A percentile compares a stretch with the other conserved stretches of the same genome.
Evolutionary conservation across 208 protist species (phyloP).

Genomic region (Trypanosoma avium): DNA sequence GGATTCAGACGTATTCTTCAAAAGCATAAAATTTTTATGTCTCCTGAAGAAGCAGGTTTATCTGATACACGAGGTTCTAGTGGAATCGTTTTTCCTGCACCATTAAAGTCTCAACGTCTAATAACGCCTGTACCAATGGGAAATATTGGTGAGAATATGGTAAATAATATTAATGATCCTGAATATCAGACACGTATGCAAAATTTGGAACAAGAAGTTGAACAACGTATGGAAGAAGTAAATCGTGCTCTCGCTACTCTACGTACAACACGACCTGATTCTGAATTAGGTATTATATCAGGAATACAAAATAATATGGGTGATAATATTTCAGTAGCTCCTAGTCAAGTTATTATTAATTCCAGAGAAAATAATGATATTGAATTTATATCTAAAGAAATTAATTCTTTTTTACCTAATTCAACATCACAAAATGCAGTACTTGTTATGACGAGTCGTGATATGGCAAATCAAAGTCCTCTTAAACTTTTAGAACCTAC

Average conservation of each 20-base stretch:
- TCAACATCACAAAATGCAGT: not conserved
- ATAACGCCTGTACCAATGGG: not conserved
- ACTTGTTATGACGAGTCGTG: constrained; percentile 13
- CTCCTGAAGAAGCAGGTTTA: not conserved
- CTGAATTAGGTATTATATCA: not conserved
- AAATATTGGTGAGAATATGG: not conserved
- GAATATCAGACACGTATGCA: constrained; percentile 34
- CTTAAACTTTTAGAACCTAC: not conserved
- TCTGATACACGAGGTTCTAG: not conserved
- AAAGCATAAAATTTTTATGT: constrained; percentile 1
- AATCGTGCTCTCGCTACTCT: constrained; percentile 73
- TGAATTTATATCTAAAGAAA: not conserved
- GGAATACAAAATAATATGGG: not conserved
- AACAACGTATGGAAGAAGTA: constrained; percentile 84
- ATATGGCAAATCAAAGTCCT: not conserved
- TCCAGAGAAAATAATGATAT: constrained; percentile 1
- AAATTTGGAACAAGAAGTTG: constrained; percentile 74
- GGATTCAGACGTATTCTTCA: constrained; percentile 40
- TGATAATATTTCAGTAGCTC: not conserved
- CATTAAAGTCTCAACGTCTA: not conserved
- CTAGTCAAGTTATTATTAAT: constrained; percentile 20
- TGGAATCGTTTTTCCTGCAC: not conserved
- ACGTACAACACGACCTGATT: constrained; percentile 6
- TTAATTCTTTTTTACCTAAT: not conserved
- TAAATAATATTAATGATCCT: not conserved